phyloP scores from a whole-genome alignment of 2,329 filamentous ascomycete genomes.

The Byssochlamys sp. region DNA sequence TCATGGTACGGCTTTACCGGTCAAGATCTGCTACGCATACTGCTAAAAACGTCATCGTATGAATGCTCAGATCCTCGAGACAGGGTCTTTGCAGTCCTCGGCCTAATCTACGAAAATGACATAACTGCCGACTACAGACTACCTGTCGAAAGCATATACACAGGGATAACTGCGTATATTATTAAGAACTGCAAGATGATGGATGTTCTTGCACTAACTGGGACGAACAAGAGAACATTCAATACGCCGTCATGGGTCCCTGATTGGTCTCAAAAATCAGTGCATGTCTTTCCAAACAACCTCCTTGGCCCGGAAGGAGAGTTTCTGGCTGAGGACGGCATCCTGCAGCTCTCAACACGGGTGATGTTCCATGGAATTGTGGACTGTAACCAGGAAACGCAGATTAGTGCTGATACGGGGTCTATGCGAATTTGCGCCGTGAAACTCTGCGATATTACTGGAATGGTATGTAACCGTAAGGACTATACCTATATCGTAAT shows the following conservation, averaged over 20 bases:
- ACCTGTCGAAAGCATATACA: background rate
- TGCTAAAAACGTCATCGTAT: background rate
- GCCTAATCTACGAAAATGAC: background rate
- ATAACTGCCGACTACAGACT: background rate
- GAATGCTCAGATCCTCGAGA: constrained; percentile 1
- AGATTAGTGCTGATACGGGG: background rate
- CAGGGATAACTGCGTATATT: constrained; percentile 1
- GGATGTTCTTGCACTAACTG: constrained; percentile 1
- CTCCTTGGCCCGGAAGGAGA: background rate
- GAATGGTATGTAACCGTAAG: background rate
- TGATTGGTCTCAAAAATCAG: background rate
- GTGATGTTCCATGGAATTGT: background rate
- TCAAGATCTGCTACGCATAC: background rate
- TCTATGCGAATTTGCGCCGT: background rate
- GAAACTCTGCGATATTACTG: background rate
- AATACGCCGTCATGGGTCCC: constrained; percentile 1
- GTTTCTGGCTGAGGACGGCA: background rate
- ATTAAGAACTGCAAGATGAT: background rate
- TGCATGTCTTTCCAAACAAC: background rate
- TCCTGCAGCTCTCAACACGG: background rate
- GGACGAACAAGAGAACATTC: background rate
- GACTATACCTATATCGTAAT: background rate
- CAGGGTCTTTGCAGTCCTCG: background rate
- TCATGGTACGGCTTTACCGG: background rate
- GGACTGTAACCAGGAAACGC: background rate